Percentiles rank a stretch among this genome's conserved stretches.
phyloP scores from a whole-genome alignment of 139 green algal species.

The Chlorella sp. region DNA sequence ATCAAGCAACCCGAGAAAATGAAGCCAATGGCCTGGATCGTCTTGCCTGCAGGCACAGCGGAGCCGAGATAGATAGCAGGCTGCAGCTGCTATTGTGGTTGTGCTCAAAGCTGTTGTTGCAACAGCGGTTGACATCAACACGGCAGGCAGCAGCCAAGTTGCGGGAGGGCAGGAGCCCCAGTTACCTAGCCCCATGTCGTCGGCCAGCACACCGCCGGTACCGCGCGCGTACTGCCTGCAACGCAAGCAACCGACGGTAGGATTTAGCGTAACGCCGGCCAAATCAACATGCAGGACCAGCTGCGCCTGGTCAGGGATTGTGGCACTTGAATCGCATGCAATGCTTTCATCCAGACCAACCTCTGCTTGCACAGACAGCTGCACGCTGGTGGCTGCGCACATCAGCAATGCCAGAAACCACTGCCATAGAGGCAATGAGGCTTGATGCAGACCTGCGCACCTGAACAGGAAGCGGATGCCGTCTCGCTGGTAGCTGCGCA shows the following conservation, averaged over 20 bases:
- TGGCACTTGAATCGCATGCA: neutral
- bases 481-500: conserved; percentile 67
- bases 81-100: too few relatives aligned
- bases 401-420: too few relatives aligned
- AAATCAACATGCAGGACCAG: neutral
- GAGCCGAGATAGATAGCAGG: too few relatives aligned
- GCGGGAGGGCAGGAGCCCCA: neutral
- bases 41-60: conserved; percentile 79
- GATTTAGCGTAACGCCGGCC: neutral
- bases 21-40: conserved; percentile 80
- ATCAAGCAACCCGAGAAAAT: too few relatives aligned
- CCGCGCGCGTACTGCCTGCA: conserved; percentile 48
- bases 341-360: neutral
- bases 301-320: neutral
- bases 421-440: too few relatives aligned
- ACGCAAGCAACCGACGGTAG: neutral
- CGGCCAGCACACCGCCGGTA: conserved; percentile 64
- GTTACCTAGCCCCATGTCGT: conserved; percentile 72
- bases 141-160: neutral
- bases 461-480: conserved; percentile 69
- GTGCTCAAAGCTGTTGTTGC: neutral
- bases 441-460: too few relatives aligned
- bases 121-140: neutral
- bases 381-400: too few relatives aligned
- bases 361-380: neutral